phyloP scores from a whole-genome alignment of 306 rosid genomes.

The Quercus bicolor region DNA sequence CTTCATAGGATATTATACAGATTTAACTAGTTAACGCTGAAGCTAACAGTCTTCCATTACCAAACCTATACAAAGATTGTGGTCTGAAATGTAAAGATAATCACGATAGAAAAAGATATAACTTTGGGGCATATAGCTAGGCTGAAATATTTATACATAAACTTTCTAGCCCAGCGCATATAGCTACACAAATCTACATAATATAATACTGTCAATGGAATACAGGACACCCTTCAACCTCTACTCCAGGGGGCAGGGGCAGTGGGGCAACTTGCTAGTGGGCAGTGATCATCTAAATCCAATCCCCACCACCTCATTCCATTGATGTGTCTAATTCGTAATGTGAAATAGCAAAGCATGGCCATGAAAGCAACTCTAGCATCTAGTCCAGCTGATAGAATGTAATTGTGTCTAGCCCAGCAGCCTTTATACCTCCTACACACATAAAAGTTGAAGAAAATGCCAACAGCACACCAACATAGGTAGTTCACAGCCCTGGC shows the following conservation, averaged over 20 bases:
- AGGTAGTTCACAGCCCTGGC: slow-evolving; percentile 43
- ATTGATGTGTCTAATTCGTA: slow-evolving; percentile 27
- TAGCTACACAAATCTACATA: too few species aligned
- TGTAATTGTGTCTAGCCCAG: slow-evolving; percentile 76
- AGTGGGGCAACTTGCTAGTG: slow-evolving; percentile 60
- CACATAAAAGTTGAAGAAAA: slow-evolving; percentile 57
- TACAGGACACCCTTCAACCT: slow-evolving; percentile 46
- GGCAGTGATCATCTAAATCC: slow-evolving; percentile 38
- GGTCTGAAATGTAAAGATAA: too few species aligned
- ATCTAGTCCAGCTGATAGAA: slow-evolving; percentile 65
- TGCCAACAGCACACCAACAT: slow-evolving; percentile 52
- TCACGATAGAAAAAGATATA: too few species aligned
- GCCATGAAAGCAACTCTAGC: slow-evolving; percentile 62
- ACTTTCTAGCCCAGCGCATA: too few species aligned
- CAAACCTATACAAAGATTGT: too few species aligned
- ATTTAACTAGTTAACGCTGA: too few species aligned
- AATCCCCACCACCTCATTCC: slow-evolving; percentile 75
- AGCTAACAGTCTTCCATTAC: too few species aligned
- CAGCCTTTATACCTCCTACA: slow-evolving; percentile 37
- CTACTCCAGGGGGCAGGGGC: slow-evolving; percentile 70
- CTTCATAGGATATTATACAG: too few species aligned
- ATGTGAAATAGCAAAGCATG: slow-evolving; percentile 39
- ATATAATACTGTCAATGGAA: neutral
- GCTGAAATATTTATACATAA: too few species aligned
- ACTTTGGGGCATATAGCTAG: too few species aligned